These are phyloP conservation scores for Heterobasidion parviporum DNA, from an alignment of 1,284 basidiomycete species.

Conservation along the genomic window DNA sequence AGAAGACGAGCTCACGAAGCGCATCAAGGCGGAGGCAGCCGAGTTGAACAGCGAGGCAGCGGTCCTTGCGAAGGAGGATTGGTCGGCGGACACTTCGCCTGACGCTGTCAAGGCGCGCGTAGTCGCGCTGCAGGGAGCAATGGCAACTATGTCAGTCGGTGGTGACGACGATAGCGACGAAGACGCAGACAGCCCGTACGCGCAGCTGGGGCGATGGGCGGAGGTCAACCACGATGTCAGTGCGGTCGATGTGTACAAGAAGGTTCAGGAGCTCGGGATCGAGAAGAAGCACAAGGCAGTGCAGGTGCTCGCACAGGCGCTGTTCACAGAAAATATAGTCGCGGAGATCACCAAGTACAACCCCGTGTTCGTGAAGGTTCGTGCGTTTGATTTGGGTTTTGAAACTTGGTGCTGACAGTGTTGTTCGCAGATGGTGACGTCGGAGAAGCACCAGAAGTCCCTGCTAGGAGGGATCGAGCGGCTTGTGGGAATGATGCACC, in stretches of 20 bases:
- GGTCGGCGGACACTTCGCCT: slow-evolving; percentile 89
- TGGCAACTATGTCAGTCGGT: slow-evolving; percentile 48
- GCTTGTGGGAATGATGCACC: slow-evolving; percentile 64
- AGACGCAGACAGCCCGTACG: slow-evolving; percentile 81
- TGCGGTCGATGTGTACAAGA: slow-evolving; percentile 74
- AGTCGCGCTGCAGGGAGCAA: slow-evolving; percentile 64
- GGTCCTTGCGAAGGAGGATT: slow-evolving; percentile 64
- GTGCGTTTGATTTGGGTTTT: slow-evolving; percentile 12
- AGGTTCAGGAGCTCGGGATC: slow-evolving; percentile 88
- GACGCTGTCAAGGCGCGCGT: slow-evolving; percentile 87
- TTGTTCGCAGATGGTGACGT: slow-evolving; percentile 51
- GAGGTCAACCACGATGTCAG: slow-evolving; percentile 60
- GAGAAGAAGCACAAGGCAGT: slow-evolving; percentile 95
- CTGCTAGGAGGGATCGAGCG: slow-evolving; percentile 87
- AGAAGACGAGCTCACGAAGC: slow-evolving; percentile 76
- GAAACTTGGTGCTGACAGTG: slow-evolving; percentile 2
- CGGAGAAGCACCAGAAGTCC: slow-evolving; percentile 94
- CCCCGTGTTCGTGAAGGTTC: slow-evolving; percentile 76
- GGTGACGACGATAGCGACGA: slow-evolving; percentile 89
- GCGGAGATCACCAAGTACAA: slow-evolving; percentile 70
- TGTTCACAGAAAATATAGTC: slow-evolving; percentile 78
- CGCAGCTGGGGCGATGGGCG: slow-evolving; percentile 81
- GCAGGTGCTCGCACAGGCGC: slow-evolving; percentile 77
- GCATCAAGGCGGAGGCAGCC: slow-evolving; percentile 82
- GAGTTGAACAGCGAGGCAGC: slow-evolving; percentile 59